phyloP scores from a whole-genome alignment of 345 rosid species.

The Eucalyptus dawsonii region DNA sequence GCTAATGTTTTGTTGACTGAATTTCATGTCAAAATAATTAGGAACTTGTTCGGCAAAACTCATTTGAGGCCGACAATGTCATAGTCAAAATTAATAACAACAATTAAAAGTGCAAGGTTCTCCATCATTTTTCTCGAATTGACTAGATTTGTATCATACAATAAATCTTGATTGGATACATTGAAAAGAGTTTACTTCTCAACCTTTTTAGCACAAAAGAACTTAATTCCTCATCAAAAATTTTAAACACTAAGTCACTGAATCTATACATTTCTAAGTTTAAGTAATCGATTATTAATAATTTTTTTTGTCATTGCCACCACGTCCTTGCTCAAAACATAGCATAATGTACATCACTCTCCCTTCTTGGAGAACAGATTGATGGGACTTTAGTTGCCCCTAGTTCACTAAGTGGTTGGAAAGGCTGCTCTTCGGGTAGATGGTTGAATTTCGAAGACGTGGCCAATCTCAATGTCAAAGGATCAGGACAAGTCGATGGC shows the following conservation, averaged over 20 bases:
- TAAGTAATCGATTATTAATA: background rate
- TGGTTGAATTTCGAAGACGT: constrained; percentile 3
- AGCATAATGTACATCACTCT: background rate
- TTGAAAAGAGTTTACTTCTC: background rate
- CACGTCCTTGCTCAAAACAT: background rate
- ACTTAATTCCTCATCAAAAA: background rate
- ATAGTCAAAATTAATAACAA: background rate
- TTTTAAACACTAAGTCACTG: background rate
- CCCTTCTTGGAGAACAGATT: background rate
- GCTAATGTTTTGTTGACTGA: background rate
- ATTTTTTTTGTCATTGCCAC: background rate
- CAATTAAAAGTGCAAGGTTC: background rate
- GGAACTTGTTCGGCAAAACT: background rate
- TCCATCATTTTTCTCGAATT: background rate
- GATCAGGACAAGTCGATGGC: constrained; percentile 12
- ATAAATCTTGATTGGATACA: background rate
- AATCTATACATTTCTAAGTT: background rate
- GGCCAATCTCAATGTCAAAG: background rate
- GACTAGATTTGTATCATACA: too few relatives aligned
- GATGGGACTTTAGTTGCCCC: constrained; percentile 13
- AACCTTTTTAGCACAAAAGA: background rate
- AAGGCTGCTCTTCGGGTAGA: background rate
- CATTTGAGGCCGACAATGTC: background rate
- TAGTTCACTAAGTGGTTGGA: background rate
- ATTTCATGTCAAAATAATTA: background rate